Evolutionary conservation across 768 basidiomycete genomes (phyloP).

Genomic region (Gloeostereum incarnatum): DNA sequence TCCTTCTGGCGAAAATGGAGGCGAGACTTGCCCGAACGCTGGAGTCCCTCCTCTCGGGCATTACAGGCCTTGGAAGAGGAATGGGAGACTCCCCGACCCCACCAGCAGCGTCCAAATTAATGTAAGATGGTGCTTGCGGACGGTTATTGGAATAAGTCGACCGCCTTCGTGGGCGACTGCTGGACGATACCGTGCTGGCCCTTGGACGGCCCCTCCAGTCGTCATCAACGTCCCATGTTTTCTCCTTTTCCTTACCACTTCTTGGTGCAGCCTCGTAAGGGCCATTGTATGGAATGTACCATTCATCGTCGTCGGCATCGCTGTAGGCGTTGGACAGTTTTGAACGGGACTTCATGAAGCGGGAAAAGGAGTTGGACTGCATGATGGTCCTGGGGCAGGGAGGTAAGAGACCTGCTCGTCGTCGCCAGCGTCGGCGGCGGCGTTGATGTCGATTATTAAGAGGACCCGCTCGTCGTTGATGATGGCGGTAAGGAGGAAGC

Average conservation of each 20-base stretch:
- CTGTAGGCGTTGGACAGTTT: no score
- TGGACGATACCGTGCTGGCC: constrained; percentile 28
- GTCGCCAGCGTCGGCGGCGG: no score
- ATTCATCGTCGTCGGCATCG: constrained; percentile 46
- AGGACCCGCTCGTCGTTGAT: no score
- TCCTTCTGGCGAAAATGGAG: constrained; percentile 34
- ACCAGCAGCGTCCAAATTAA: constrained; percentile 37
- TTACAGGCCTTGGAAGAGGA: constrained; percentile 22
- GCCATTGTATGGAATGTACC: constrained; percentile 60
- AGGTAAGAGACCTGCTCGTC: no score
- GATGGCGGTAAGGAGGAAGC: no score
- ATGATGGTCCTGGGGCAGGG: no score
- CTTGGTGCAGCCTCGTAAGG: constrained; percentile 40
- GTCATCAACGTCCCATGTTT: constrained; percentile 2
- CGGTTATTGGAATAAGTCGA: constrained; percentile 18
- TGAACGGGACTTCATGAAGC: no score
- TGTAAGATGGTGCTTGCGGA: constrained; percentile 28
- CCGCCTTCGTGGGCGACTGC: constrained; percentile 16
- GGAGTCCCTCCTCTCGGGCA: constrained; percentile 13
- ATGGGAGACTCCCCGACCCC: constrained; percentile 63
- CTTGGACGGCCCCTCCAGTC: constrained; percentile 17
- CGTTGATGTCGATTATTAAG: no score
- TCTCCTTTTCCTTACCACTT: constrained; percentile 10
- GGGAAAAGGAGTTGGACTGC: no score
- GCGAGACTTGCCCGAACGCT: constrained; percentile 39